Conservation (phyloP, 306 rosid species). For the Malus sieversii region DNA sequence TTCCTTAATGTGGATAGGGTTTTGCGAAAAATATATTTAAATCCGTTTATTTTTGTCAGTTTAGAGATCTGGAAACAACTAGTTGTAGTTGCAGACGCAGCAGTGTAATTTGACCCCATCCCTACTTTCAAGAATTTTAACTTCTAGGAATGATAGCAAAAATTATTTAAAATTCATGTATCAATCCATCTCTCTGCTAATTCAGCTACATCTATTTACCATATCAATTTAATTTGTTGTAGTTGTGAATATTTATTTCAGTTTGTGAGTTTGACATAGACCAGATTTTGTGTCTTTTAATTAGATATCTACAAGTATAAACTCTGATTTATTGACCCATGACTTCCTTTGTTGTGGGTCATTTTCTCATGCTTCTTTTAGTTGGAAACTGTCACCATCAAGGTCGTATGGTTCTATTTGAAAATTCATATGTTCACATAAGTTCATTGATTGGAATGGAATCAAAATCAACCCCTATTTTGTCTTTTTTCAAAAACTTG, state of each 20-base stretch:
- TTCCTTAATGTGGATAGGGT: neutral
- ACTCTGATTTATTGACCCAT: conserved; percentile 13
- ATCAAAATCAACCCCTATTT: neutral
- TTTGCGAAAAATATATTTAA: neutral
- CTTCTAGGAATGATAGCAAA: neutral
- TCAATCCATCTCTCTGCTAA: neutral
- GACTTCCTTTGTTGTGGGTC: neutral
- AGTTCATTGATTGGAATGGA: neutral
- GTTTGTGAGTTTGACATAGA: neutral
- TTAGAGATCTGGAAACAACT: neutral
- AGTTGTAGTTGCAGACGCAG: neutral
- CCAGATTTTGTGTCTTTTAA: neutral
- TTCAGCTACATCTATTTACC: too few relatives aligned
- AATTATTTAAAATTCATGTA: neutral
- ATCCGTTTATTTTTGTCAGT: neutral
- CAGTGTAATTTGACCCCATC: neutral
- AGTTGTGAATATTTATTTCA: neutral
- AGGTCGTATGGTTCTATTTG: conserved; percentile 4
- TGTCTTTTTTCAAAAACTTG: conserved; percentile 6
- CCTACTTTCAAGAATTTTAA: neutral
- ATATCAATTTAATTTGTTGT: neutral
- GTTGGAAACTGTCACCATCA: neutral
- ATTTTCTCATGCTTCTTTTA: neutral
- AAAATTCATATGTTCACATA: neutral
- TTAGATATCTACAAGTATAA: neutral